Evolutionary conservation across 495 filamentous ascomycete species (phyloP).

Genomic region (Polyplosphaeria fusca): DNA sequence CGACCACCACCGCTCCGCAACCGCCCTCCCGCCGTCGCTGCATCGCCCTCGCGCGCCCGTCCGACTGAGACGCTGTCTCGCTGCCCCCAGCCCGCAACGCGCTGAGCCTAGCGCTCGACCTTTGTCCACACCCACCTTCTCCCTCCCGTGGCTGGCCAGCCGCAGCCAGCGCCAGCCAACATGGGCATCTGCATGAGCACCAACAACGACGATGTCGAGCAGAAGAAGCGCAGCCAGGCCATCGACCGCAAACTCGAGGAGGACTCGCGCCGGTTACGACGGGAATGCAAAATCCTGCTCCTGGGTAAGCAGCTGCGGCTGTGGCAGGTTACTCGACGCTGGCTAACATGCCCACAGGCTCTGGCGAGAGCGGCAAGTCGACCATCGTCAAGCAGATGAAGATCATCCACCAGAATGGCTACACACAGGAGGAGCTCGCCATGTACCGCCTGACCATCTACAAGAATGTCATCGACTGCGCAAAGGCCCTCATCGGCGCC

Average conservation of each 20-base stretch:
- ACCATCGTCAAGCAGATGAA: conserved; percentile 99
- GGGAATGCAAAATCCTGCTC: conserved; percentile 98
- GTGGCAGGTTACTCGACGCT: background rate
- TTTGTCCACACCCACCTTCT: conserved; percentile 18
- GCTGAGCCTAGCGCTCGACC: conserved; percentile 24
- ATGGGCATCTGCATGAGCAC: conserved; percentile 94
- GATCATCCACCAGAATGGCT: conserved; percentile 97
- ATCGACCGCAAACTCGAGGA: conserved; percentile 93
- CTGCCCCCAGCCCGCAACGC: conserved; percentile 11
- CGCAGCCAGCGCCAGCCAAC: conserved; percentile 39
- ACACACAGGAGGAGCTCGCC: conserved; percentile 83
- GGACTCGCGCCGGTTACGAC: conserved; percentile 80
- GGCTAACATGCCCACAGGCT: conserved; percentile 58
- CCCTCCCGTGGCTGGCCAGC: conserved; percentile 31
- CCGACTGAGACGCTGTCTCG: background rate
- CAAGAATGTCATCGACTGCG: conserved; percentile 96
- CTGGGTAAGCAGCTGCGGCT: conserved; percentile 61
- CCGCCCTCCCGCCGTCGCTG: background rate
- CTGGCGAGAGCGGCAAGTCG: conserved; percentile 97
- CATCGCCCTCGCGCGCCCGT: background rate
- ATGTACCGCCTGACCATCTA: conserved; percentile 94
- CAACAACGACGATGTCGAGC: conserved; percentile 71
- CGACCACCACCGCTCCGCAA: background rate
- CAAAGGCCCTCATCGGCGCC: conserved; percentile 82
- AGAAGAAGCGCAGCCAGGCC: conserved; percentile 87